phyloP scores from a whole-genome alignment of 2,329 filamentous ascomycete genomes.

The Elsinoe australis region DNA sequence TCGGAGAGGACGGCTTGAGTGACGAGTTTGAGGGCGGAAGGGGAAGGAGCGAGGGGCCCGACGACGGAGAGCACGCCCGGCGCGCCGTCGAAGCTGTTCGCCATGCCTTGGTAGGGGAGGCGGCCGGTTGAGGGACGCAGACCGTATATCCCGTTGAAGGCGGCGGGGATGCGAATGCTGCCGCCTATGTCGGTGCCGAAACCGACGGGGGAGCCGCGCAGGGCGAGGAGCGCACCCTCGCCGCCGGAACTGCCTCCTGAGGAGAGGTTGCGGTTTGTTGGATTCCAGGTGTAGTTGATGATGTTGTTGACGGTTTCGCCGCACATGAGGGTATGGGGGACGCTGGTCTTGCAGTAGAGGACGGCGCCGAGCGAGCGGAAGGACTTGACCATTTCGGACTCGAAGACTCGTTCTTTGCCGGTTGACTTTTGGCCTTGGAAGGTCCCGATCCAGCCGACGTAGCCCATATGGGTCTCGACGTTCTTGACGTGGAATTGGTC shows the following conservation, averaged over 20 bases:
- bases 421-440: constrained; percentile 49
- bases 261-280: constrained; percentile 48
- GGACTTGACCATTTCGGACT: constrained; percentile 53
- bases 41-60: constrained; percentile 54
- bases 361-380: constrained; percentile 48
- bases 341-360: constrained; percentile 49
- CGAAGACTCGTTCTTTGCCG: constrained; percentile 43
- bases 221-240: constrained; percentile 50
- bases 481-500: constrained; percentile 55
- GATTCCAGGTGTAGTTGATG: constrained; percentile 51
- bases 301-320: constrained; percentile 57
- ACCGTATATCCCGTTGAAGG: constrained; percentile 52
- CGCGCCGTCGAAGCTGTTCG: constrained; percentile 58
- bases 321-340: constrained; percentile 50
- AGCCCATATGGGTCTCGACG: constrained; percentile 49
- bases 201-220: constrained; percentile 48
- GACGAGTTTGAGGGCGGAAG: constrained; percentile 48
- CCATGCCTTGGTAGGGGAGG: constrained; percentile 50
- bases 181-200: constrained; percentile 54
- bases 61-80: constrained; percentile 55
- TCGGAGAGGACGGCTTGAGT: constrained; percentile 50
- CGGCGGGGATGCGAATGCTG: constrained; percentile 52
- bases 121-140: constrained; percentile 48
- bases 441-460: constrained; percentile 57
- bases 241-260: constrained; percentile 53